Evolutionary conservation across 2,329 filamentous ascomycete genomes (phyloP).

Genomic region (Epicoccum nigrum): DNA sequence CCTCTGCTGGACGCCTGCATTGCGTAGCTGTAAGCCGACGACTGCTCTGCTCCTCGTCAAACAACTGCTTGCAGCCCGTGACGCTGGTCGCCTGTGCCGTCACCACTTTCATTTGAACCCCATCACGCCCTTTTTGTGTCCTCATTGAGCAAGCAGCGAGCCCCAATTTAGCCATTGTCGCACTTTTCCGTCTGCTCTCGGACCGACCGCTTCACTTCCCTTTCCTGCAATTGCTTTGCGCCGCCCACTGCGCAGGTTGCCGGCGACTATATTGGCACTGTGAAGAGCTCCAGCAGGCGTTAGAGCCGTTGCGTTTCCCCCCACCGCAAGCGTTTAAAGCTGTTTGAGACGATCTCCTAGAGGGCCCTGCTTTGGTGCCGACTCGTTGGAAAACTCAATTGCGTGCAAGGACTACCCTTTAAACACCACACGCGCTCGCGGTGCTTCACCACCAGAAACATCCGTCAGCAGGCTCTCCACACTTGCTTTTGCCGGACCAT

Average conservation of each 20-base stretch:
- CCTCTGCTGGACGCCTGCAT: constrained; percentile 32
- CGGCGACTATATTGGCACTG: constrained; percentile 28
- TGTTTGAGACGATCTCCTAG: constrained; percentile 45
- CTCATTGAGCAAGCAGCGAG: constrained; percentile 31
- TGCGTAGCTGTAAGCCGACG: constrained; percentile 27
- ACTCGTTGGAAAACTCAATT: constrained; percentile 38
- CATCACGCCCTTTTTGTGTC: constrained; percentile 22
- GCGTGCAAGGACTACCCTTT: constrained; percentile 46
- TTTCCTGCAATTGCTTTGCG: constrained; percentile 38
- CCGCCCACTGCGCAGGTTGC: constrained; percentile 38
- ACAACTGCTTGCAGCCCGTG: constrained; percentile 25
- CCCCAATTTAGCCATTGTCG: constrained; percentile 43
- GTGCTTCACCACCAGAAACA: constrained; percentile 37
- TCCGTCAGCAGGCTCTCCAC: constrained; percentile 40
- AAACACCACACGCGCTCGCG: constrained; percentile 37
- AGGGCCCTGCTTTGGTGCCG: constrained; percentile 28
- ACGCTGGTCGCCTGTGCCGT: constrained; percentile 26
- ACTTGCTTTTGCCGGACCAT: constrained; percentile 40
- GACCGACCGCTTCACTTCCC: constrained; percentile 44
- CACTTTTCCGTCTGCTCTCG: constrained; percentile 42
- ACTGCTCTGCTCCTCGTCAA: constrained; percentile 16
- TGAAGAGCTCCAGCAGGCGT: constrained; percentile 38
- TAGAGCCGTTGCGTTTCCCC: constrained; percentile 41
- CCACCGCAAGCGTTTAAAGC: constrained; percentile 38
- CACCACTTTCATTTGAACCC: constrained; percentile 18